Percentiles rank a stretch among this genome's conserved stretches.
phyloP scores from a whole-genome alignment of 495 filamentous ascomycete genomes.

The Penicillium silybi region DNA sequence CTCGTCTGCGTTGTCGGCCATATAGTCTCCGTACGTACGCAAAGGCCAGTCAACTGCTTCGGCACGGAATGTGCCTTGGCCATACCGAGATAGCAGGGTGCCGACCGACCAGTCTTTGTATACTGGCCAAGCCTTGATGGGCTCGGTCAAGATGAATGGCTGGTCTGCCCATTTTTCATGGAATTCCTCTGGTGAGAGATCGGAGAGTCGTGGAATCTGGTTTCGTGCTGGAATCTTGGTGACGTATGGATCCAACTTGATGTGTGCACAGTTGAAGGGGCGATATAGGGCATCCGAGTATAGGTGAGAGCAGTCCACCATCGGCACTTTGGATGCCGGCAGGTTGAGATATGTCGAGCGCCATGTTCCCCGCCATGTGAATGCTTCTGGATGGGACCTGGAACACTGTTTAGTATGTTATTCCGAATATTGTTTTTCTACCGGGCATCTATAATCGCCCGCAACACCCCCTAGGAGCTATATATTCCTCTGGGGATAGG shows the following conservation, averaged over 20 bases:
- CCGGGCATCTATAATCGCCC: not conserved
- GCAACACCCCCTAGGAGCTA: not conserved
- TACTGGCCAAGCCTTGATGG: slow-evolving; percentile 80
- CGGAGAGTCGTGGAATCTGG: slow-evolving; percentile 62
- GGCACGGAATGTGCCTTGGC: slow-evolving; percentile 69
- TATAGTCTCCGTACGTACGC: slow-evolving; percentile 74
- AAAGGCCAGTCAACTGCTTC: slow-evolving; percentile 94
- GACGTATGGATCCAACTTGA: slow-evolving; percentile 60
- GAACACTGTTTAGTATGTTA: not conserved
- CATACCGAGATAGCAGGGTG: slow-evolving; percentile 58
- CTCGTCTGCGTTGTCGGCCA: slow-evolving; percentile 79
- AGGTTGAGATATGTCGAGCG: slow-evolving; percentile 70
- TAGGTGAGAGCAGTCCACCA: slow-evolving; percentile 62
- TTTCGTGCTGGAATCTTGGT: slow-evolving; percentile 69
- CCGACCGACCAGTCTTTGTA: slow-evolving; percentile 71
- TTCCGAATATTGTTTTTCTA: slow-evolving; percentile 2
- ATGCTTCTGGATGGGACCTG: slow-evolving; percentile 44
- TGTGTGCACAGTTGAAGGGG: slow-evolving; percentile 85
- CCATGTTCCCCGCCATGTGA: slow-evolving; percentile 84
- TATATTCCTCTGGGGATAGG: not conserved
- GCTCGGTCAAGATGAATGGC: slow-evolving; percentile 85
- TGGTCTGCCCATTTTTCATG: slow-evolving; percentile 67
- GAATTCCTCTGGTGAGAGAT: slow-evolving; percentile 73
- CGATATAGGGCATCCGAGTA: slow-evolving; percentile 90
- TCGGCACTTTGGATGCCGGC: slow-evolving; percentile 51